phyloP scores from a whole-genome alignment of 1,139 yeast species.

The Keqinozyma sinolaborantium region DNA sequence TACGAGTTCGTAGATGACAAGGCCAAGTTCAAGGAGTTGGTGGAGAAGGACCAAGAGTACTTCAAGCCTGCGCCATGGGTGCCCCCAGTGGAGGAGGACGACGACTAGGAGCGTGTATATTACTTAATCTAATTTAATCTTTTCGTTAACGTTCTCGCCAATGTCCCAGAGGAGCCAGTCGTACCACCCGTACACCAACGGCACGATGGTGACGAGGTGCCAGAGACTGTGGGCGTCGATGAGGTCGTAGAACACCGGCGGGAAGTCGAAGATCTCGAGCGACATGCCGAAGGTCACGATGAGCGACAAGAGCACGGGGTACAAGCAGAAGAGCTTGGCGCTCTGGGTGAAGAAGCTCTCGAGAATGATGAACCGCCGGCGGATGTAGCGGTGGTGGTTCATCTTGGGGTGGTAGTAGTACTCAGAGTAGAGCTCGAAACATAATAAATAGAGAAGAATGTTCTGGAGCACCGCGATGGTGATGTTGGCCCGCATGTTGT shows the following conservation, averaged over 20 bases:
- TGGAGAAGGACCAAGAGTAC: conserved; percentile 67
- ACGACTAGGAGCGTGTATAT: conserved; percentile 8
- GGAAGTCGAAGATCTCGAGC: conserved; percentile 84
- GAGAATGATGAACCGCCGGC: conserved; percentile 8
- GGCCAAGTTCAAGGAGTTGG: conserved; percentile 56
- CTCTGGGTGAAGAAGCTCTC: conserved; percentile 34
- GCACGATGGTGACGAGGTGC: conserved; percentile 79
- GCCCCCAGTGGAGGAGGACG: conserved; percentile 31
- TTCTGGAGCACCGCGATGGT: conserved; percentile 75
- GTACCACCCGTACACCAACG: conserved; percentile 46
- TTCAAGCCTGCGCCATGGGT: conserved; percentile 61
- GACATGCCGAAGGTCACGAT: conserved; percentile 71
- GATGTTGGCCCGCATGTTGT: conserved; percentile 91
- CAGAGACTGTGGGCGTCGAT: conserved; percentile 93
- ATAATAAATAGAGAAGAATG: conserved; percentile 28
- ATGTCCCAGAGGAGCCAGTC: conserved; percentile 49
- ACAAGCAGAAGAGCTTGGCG: conserved; percentile 38
- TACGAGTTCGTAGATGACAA: conserved; percentile 70
- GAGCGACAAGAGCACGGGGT: conserved; percentile 43
- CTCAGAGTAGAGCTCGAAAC: conserved; percentile 30
- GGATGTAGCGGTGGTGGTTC: conserved; percentile 13
- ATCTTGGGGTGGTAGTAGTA: conserved; percentile 19
- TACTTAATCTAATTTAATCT: conserved; percentile 3
- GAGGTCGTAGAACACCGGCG: conserved; percentile 59
- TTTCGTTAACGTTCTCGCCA: conserved; percentile 29